A percentile compares a stretch with the other conserved stretches of the same genome.
Evolutionary conservation across 306 rosid genomes (phyloP).

Genomic region (Pterocarpus santalinus): DNA sequence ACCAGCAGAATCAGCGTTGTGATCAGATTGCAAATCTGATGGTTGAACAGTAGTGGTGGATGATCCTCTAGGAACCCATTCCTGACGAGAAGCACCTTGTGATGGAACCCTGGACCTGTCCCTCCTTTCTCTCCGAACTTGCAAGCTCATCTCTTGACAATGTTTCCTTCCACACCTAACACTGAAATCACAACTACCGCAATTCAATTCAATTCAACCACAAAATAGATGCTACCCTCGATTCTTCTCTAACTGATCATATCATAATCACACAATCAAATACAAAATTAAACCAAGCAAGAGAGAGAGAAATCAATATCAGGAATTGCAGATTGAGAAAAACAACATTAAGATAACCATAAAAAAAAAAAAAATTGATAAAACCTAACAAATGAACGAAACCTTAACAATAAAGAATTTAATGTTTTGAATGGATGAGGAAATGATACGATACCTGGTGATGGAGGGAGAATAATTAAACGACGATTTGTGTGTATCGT

Average conservation of each 20-base stretch:
- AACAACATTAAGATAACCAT: neutral
- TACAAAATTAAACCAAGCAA: neutral
- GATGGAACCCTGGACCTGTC: constrained; percentile 63
- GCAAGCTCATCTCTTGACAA: constrained; percentile 60
- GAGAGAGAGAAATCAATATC: neutral
- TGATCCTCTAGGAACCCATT: constrained; percentile 78
- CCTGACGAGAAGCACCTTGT: constrained; percentile 56
- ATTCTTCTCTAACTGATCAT: constrained; percentile 1
- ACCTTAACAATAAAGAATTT: neutral
- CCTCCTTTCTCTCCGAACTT: constrained; percentile 61
- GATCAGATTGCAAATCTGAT: constrained; percentile 16
- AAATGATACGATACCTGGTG: constrained; percentile 32
- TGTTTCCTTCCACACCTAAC: constrained; percentile 40
- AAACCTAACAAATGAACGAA: neutral
- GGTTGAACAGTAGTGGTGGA: constrained; percentile 19
- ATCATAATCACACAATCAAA: neutral
- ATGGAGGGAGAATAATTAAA: constrained; percentile 1
- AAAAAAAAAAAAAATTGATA: neutral
- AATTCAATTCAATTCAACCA: constrained; percentile 26
- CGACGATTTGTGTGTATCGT: constrained; percentile 13
- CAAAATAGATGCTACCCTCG: neutral
- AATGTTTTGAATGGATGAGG: neutral
- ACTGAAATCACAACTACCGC: constrained; percentile 26
- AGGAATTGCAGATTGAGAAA: neutral
- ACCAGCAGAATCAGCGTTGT: constrained; percentile 32